Evolutionary conservation across 495 filamentous ascomycete genomes (phyloP).

Genomic region (Neohortaea acidophila): DNA sequence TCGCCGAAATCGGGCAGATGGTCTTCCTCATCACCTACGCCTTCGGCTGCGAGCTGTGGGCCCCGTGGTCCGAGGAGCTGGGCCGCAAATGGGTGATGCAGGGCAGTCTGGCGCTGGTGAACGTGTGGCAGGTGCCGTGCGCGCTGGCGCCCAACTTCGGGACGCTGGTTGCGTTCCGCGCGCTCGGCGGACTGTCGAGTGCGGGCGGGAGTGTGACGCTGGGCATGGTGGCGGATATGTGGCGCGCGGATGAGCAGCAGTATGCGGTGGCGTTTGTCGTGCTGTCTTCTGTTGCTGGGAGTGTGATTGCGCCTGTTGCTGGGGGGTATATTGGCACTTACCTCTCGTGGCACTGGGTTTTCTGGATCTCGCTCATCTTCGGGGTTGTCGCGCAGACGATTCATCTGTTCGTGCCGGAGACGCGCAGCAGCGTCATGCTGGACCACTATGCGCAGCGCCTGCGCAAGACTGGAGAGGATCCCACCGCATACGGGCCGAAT

Average conservation of each 20-base stretch:
- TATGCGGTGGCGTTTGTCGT: slow-evolving; percentile 61
- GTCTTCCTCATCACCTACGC: slow-evolving; percentile 61
- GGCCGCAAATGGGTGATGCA: slow-evolving; percentile 59
- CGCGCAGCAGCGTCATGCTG: slow-evolving; percentile 47
- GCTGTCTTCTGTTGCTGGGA: slow-evolving; percentile 59
- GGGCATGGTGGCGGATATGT: slow-evolving; percentile 73
- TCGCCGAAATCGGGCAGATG: slow-evolving; percentile 47
- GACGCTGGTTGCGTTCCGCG: slow-evolving; percentile 49
- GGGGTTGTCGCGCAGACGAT: slow-evolving; percentile 48
- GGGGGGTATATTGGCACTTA: slow-evolving; percentile 59
- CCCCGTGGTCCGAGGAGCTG: slow-evolving; percentile 65
- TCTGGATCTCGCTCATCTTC: slow-evolving; percentile 68
- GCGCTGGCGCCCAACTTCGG: slow-evolving; percentile 54
- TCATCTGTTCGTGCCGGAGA: slow-evolving; percentile 53
- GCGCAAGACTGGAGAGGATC: slow-evolving; percentile 40
- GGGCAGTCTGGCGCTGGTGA: slow-evolving; percentile 51
- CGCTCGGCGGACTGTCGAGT: not conserved
- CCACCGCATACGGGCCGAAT: slow-evolving; percentile 29
- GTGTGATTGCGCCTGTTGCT: slow-evolving; percentile 60
- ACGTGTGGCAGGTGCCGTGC: slow-evolving; percentile 62
- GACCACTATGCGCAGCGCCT: slow-evolving; percentile 51
- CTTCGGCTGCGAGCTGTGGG: slow-evolving; percentile 73
- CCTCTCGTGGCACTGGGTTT: slow-evolving; percentile 42
- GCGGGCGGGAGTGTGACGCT: slow-evolving; percentile 41
- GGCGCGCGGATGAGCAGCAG: slow-evolving; percentile 57